phyloP scores from a whole-genome alignment of 495 filamentous ascomycete species.

The Acidiella bohemica region DNA sequence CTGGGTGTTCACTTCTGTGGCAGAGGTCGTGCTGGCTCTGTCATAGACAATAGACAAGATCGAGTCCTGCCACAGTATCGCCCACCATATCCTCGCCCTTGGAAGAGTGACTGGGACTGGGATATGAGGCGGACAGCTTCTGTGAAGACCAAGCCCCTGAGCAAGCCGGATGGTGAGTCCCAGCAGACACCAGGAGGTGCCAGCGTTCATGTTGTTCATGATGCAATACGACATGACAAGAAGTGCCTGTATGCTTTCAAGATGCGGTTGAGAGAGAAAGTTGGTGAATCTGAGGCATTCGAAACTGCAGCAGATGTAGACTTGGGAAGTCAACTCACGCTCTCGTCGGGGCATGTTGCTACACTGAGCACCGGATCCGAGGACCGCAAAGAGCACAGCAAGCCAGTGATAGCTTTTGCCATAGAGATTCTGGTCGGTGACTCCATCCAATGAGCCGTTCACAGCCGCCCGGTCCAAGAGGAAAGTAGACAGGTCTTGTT shows the following conservation, averaged over 20 bases:
- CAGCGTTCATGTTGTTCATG: slow-evolving; percentile 54
- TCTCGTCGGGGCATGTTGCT: slow-evolving; percentile 52
- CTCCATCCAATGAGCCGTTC: slow-evolving; percentile 34
- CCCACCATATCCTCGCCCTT: slow-evolving; percentile 36
- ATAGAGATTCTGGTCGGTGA: slow-evolving; percentile 34
- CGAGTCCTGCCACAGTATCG: slow-evolving; percentile 49
- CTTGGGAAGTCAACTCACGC: slow-evolving; percentile 43
- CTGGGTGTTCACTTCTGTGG: slow-evolving; percentile 35
- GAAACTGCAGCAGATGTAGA: slow-evolving; percentile 49
- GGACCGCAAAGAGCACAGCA: slow-evolving; percentile 61
- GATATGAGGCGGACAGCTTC: slow-evolving; percentile 37
- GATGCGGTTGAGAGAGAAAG: slow-evolving; percentile 44
- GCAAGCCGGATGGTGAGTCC: slow-evolving; percentile 48
- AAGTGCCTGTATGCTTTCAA: slow-evolving; percentile 45
- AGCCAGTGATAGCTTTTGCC: slow-evolving; percentile 51
- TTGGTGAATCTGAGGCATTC: slow-evolving; percentile 51
- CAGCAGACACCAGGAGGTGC: slow-evolving; percentile 44
- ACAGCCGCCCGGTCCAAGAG: slow-evolving; percentile 48
- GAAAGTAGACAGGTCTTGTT: slow-evolving; percentile 51
- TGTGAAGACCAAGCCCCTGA: slow-evolving; percentile 43
- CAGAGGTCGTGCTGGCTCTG: slow-evolving; percentile 39
- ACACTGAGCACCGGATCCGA: slow-evolving; percentile 73
- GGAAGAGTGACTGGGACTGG: slow-evolving; percentile 16
- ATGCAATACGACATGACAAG: slow-evolving; percentile 47
- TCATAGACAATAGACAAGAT: slow-evolving; percentile 49